Evolutionary conservation across 371 early-diverging fungal genomes (phyloP).

Genomic region (Mucor circinelloides): DNA sequence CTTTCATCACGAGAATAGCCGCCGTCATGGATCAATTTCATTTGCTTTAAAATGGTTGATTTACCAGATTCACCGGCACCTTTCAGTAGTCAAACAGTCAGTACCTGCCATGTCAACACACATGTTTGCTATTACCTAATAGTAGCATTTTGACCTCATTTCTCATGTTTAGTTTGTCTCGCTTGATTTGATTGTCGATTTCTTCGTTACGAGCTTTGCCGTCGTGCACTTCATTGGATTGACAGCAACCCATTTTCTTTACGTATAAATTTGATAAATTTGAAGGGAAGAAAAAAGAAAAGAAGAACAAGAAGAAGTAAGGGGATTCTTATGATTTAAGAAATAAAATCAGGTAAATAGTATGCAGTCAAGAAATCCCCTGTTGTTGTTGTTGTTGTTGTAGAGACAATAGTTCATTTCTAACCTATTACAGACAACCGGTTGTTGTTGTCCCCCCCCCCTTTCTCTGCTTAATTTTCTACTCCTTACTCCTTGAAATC

Average conservation of each 20-base stretch:
- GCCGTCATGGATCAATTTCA: conserved; percentile 92
- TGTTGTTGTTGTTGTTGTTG: neutral
- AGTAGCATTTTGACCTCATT: conserved; percentile 96
- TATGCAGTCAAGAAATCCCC: neutral
- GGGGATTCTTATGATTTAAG: neutral
- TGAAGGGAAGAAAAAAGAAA: neutral
- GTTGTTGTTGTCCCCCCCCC: neutral
- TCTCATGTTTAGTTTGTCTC: conserved; percentile 73
- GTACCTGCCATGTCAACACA: neutral
- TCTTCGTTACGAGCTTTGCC: conserved; percentile 80
- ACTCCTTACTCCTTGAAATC: neutral
- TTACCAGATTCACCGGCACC: conserved; percentile 81
- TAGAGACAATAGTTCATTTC: conserved; percentile 1
- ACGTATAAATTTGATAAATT: neutral
- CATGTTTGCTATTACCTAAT: conserved; percentile 64
- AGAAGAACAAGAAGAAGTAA: neutral
- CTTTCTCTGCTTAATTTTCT: neutral
- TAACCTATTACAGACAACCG: neutral
- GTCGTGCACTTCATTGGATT: conserved; percentile 82
- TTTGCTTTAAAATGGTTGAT: conserved; percentile 95
- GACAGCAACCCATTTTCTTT: conserved; percentile 83
- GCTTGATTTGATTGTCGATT: conserved; percentile 85
- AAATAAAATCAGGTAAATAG: conserved; percentile 4
- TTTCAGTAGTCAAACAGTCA: neutral
- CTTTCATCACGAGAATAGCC: conserved; percentile 88